Evolutionary conservation across 805 yeast species (phyloP).

Genomic region (Lipomyces starkeyi): DNA sequence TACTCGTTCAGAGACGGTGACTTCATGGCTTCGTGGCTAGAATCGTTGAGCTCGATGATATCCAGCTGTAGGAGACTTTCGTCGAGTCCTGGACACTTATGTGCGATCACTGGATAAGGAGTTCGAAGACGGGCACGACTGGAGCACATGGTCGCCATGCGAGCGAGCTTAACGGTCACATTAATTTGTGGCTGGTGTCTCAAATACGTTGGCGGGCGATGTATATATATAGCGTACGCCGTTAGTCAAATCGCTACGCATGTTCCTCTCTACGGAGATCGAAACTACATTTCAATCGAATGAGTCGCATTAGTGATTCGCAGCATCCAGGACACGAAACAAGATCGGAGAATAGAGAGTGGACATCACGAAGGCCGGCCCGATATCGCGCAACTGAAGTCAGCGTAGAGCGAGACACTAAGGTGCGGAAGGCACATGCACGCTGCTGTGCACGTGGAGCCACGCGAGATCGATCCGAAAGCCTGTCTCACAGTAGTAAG

Average conservation of each 20-base stretch:
- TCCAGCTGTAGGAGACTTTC: background rate
- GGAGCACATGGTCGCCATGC: conserved; percentile 2
- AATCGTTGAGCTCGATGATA: background rate
- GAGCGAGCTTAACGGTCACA: background rate
- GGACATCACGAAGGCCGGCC: background rate
- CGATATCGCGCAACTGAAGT: background rate
- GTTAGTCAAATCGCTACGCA: background rate
- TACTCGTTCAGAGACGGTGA: background rate
- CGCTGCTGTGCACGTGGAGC: background rate
- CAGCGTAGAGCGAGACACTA: background rate
- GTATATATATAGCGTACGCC: background rate
- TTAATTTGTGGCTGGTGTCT: conserved; percentile 1
- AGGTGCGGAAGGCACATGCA: background rate
- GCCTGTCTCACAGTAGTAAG: background rate
- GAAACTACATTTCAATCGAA: background rate
- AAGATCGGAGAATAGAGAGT: background rate
- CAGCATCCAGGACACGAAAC: no score
- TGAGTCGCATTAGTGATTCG: background rate
- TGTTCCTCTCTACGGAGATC: background rate
- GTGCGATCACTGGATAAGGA: background rate
- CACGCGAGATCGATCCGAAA: background rate
- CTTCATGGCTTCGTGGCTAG: background rate
- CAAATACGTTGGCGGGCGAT: background rate
- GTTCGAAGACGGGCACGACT: background rate
- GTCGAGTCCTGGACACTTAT: background rate